Evolutionary conservation across 2,329 filamentous ascomycete genomes (phyloP).

Genomic region (Venturia oleaginea): DNA sequence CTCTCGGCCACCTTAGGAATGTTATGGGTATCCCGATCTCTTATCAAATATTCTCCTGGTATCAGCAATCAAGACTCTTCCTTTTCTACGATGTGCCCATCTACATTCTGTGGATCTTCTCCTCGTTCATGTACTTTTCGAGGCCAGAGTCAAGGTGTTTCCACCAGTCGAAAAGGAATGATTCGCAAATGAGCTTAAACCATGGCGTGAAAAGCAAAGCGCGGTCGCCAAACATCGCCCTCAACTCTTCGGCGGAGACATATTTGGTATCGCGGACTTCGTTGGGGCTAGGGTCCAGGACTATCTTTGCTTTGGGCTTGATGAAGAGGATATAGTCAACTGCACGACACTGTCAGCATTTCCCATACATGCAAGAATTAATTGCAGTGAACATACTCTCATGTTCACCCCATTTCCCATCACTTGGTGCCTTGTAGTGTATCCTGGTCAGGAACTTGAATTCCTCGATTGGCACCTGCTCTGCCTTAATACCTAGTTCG

Average conservation of each 20-base stretch:
- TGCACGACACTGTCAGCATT: constrained; percentile 27
- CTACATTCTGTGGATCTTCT: constrained; percentile 77
- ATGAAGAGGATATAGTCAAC: constrained; percentile 99
- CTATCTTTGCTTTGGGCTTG: constrained; percentile 67
- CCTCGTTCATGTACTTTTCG: constrained; percentile 78
- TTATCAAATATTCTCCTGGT: neutral
- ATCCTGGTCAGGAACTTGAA: constrained; percentile 94
- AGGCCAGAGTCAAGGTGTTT: constrained; percentile 69
- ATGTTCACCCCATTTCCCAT: constrained; percentile 98
- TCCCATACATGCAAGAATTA: neutral
- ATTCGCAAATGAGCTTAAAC: constrained; percentile 98
- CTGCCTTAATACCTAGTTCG: constrained; percentile 82
- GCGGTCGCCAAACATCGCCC: constrained; percentile 74
- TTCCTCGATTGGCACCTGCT: constrained; percentile 81
- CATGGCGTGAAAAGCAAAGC: constrained; percentile 85
- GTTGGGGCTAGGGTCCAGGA: constrained; percentile 72
- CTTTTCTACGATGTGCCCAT: neutral
- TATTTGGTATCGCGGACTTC: constrained; percentile 82
- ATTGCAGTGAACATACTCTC: constrained; percentile 59
- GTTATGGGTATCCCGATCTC: neutral
- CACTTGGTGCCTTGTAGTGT: constrained; percentile 94
- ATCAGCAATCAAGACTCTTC: neutral
- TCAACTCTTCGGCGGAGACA: constrained; percentile 72
- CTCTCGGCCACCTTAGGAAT: neutral
- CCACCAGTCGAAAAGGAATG: constrained; percentile 99